Conservation (phyloP, 805 yeast species). For the Nakazawaea pomicola region DNA sequence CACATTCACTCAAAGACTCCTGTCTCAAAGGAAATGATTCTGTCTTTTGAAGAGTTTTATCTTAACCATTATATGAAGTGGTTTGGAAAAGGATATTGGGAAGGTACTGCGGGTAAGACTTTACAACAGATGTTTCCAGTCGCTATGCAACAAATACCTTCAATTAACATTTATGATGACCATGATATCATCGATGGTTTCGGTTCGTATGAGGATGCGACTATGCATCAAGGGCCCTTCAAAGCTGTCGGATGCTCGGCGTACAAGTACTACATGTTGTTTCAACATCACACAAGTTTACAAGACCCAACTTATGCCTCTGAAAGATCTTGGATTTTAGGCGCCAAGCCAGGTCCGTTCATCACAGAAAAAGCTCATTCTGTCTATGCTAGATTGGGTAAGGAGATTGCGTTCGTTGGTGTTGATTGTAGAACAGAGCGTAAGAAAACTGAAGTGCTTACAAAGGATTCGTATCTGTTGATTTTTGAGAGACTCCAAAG, state of each 20-base stretch:
- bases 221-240: slow-evolving; percentile 72
- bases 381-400: slow-evolving; percentile 68
- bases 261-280: slow-evolving; percentile 80
- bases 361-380: slow-evolving; percentile 67
- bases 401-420: slow-evolving; percentile 66
- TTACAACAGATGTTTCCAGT: slow-evolving; percentile 63
- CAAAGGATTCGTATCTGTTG: slow-evolving; percentile 47
- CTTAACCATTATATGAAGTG: slow-evolving; percentile 72
- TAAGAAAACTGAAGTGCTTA: slow-evolving; percentile 51
- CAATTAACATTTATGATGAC: slow-evolving; percentile 84
- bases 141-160: slow-evolving; percentile 80
- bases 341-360: slow-evolving; percentile 57
- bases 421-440: slow-evolving; percentile 94
- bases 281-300: slow-evolving; percentile 76
- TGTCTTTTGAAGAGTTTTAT: slow-evolving; percentile 62
- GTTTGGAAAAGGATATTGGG: slow-evolving; percentile 91
- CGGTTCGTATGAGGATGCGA: slow-evolving; percentile 76
- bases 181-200: slow-evolving; percentile 97
- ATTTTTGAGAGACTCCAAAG: slow-evolving; percentile 54
- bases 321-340: slow-evolving; percentile 59
- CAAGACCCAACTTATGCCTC: slow-evolving; percentile 32
- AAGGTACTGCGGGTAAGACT: slow-evolving; percentile 61
- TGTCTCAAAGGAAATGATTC: slow-evolving; percentile 41
- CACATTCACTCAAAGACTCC: slow-evolving; percentile 36
- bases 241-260: slow-evolving; percentile 72